Evolutionary conservation across 805 yeast species (phyloP).

Genomic region (Starmerella floricola): DNA sequence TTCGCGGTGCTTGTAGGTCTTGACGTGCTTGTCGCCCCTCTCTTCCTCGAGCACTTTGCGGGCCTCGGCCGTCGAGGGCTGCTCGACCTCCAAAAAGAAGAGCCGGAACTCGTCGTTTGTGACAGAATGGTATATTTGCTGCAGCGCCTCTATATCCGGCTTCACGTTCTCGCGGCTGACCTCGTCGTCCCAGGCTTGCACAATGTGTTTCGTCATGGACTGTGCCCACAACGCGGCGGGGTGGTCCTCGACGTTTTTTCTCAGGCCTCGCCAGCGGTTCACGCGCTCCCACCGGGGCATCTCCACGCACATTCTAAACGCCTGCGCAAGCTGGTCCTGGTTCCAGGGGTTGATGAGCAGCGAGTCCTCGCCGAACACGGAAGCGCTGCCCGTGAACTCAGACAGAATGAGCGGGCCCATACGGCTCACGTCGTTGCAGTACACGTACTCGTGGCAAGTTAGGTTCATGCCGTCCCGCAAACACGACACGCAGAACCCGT

Average conservation of each 20-base stretch:
- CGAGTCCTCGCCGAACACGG: constrained; percentile 51
- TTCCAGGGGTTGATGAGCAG: constrained; percentile 92
- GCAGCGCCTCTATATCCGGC: constrained; percentile 15
- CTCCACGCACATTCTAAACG: constrained; percentile 50
- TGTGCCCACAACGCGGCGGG: constrained; percentile 70
- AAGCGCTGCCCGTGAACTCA: constrained; percentile 91
- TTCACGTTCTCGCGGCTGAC: constrained; percentile 27
- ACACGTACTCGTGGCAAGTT: constrained; percentile 88
- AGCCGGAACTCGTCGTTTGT: constrained; percentile 10
- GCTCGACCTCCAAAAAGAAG: constrained; percentile 19
- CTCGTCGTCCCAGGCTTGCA: constrained; percentile 41
- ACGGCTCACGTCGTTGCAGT: constrained; percentile 41
- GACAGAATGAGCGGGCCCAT: constrained; percentile 69
- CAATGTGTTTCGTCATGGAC: constrained; percentile 42
- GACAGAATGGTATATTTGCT: constrained; percentile 9
- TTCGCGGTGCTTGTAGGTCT: not conserved
- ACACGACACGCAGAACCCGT: constrained; percentile 74
- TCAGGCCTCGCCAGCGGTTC: constrained; percentile 49
- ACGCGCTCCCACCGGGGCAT: constrained; percentile 50
- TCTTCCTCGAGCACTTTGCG: constrained; percentile 3
- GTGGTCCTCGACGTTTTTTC: constrained; percentile 46
- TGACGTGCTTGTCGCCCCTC: not conserved
- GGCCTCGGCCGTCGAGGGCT: constrained; percentile 13
- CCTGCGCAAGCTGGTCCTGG: constrained; percentile 48
- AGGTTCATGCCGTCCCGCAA: constrained; percentile 95